These are phyloP conservation scores for Metschnikowia noctiluminum DNA, from an alignment of 805 yeast genomes.

Conservation along the genomic window DNA sequence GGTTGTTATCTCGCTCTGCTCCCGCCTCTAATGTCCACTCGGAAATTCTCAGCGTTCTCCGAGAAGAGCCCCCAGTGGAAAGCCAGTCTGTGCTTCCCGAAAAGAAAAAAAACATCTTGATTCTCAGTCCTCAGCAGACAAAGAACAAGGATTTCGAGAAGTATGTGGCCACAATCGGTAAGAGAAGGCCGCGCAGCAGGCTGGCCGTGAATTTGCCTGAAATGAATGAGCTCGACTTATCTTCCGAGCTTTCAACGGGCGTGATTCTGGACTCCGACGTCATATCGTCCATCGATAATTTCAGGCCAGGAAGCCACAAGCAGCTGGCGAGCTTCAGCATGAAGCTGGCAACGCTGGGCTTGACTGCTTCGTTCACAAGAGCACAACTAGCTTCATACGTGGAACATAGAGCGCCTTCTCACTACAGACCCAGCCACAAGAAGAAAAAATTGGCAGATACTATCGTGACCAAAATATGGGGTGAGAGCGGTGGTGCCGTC, in stretches of 20 bases:
- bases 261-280: background rate
- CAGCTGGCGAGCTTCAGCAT: constrained; percentile 1
- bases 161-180: constrained; percentile 1
- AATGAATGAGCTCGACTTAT: constrained; percentile 1
- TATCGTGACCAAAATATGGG: constrained; percentile 38
- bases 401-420: background rate
- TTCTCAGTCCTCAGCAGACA: constrained; percentile 16
- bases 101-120: constrained; percentile 13
- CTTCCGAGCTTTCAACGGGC: background rate
- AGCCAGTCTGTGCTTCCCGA: background rate
- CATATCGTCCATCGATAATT: constrained; percentile 5
- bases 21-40: constrained; percentile 2
- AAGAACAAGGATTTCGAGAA: constrained; percentile 12
- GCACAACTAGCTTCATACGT: constrained; percentile 15
- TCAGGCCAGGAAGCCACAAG: constrained; percentile 1
- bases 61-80: background rate
- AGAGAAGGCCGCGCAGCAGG: background rate
- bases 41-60: constrained; percentile 7
- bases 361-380: constrained; percentile 14
- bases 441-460: constrained; percentile 21
- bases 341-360: constrained; percentile 6
- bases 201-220: background rate
- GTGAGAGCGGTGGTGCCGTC: constrained; percentile 19
- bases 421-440: constrained; percentile 4
- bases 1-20: constrained; percentile 1